Evolutionary conservation across 2,329 filamentous ascomycete species (phyloP).

Genomic region (Pseudocercospora fuligena): DNA sequence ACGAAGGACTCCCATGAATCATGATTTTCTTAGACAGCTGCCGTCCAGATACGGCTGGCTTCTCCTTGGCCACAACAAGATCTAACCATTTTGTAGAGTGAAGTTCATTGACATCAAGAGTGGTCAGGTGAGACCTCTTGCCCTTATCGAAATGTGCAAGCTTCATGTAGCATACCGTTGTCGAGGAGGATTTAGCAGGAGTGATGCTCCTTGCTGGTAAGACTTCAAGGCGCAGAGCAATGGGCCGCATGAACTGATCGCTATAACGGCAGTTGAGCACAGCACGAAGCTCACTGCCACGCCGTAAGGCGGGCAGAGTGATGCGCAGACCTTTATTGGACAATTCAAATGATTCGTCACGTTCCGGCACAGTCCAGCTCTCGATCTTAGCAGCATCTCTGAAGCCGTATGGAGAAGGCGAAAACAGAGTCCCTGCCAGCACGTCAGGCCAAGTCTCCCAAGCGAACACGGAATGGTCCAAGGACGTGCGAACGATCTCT

Average conservation of each 20-base stretch:
- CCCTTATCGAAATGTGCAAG: background rate
- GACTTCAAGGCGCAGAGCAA: background rate
- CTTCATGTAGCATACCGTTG: background rate
- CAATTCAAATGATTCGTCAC: background rate
- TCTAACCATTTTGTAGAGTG: background rate
- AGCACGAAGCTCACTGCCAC: background rate
- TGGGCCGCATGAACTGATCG: background rate
- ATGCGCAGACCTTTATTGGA: background rate
- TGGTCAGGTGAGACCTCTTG: background rate
- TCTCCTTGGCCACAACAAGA: background rate
- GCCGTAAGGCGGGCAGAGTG: background rate
- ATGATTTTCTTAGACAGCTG: background rate
- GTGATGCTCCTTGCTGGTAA: background rate
- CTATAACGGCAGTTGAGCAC: background rate
- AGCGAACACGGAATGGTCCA: slow-evolving; percentile 30
- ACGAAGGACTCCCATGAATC: background rate
- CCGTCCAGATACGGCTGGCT: background rate
- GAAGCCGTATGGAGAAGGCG: slow-evolving; percentile 7
- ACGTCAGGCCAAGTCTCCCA: slow-evolving; percentile 14
- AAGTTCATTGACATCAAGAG: background rate
- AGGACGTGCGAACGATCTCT: slow-evolving; percentile 21
- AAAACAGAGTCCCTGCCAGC: background rate
- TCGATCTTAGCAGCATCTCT: background rate
- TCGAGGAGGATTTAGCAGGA: background rate
- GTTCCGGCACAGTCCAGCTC: background rate